Evolutionary conservation across 2,329 filamentous ascomycete species (phyloP).

Genomic region (Alternaria dauci): DNA sequence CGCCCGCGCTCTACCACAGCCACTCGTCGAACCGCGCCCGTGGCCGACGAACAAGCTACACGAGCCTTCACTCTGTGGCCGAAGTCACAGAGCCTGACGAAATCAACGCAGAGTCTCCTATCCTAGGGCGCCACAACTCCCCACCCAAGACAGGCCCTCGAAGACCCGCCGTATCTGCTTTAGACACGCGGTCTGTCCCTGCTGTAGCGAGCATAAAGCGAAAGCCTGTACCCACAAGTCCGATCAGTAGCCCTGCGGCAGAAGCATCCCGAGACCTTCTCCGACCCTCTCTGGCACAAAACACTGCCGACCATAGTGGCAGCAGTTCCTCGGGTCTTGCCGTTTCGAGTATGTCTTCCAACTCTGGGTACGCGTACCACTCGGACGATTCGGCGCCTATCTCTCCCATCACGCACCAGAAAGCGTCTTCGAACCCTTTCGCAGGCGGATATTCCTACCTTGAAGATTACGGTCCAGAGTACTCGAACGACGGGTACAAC

Average conservation of each 20-base stretch:
- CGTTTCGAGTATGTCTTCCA: slow-evolving; percentile 17
- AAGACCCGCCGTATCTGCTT: slow-evolving; percentile 14
- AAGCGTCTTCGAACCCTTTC: slow-evolving; percentile 33
- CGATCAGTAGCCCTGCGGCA: slow-evolving; percentile 27
- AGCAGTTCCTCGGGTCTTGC: slow-evolving; percentile 37
- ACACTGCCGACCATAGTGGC: slow-evolving; percentile 29
- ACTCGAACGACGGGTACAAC: slow-evolving; percentile 11
- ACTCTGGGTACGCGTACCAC: slow-evolving; percentile 12
- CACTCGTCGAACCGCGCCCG: slow-evolving; percentile 47
- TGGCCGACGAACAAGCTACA: slow-evolving; percentile 44
- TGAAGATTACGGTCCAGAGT: slow-evolving; percentile 47
- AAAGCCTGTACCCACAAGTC: slow-evolving; percentile 34
- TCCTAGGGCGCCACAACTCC: slow-evolving; percentile 25
- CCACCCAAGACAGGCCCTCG: slow-evolving; percentile 11
- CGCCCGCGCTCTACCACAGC: slow-evolving; percentile 41
- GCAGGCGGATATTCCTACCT: slow-evolving; percentile 36
- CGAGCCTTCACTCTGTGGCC: slow-evolving; percentile 43
- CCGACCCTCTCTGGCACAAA: slow-evolving; percentile 30
- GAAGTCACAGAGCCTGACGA: slow-evolving; percentile 43
- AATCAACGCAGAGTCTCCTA: slow-evolving; percentile 26
- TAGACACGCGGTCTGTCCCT: slow-evolving; percentile 27
- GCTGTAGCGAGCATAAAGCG: slow-evolving; percentile 33
- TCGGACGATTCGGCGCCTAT: slow-evolving; percentile 21
- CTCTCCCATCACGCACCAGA: slow-evolving; percentile 25
- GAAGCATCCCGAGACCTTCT: slow-evolving; percentile 32